phyloP scores from a whole-genome alignment of 2,329 filamentous ascomycete species.

The Ophiostoma triangulosporum region DNA sequence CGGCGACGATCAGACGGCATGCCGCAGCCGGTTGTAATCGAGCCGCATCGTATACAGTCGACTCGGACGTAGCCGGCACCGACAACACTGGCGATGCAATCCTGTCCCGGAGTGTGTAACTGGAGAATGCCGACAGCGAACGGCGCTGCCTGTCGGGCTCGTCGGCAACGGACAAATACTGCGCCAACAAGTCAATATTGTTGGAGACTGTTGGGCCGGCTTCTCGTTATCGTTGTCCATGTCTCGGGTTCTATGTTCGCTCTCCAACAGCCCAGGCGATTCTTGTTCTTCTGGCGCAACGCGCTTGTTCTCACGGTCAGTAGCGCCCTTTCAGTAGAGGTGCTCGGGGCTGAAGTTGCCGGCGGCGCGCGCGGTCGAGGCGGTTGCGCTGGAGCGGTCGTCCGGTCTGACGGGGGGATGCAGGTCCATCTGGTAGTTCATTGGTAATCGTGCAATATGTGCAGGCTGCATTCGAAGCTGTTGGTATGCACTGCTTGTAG shows the following conservation, averaged over 20 bases:
- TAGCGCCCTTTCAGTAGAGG: constrained; percentile 11
- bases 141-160: neutral
- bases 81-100: neutral
- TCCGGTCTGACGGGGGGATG: constrained; percentile 9
- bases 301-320: constrained; percentile 12
- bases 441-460: too few species aligned
- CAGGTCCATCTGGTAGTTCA: constrained; percentile 5
- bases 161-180: neutral
- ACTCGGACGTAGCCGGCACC: neutral
- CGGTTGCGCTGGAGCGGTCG: constrained; percentile 3
- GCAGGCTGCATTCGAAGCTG: too few species aligned
- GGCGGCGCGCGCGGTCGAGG: constrained; percentile 8
- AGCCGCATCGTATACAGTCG: constrained; percentile 1
- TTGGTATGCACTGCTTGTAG: too few species aligned
- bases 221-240: too few species aligned
- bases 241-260: too few species aligned
- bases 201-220: too few species aligned
- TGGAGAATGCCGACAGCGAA: neutral
- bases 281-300: constrained; percentile 12
- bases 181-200: constrained; percentile 5
- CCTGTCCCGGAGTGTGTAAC: neutral
- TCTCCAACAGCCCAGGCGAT: neutral
- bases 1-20: constrained; percentile 1
- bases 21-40: constrained; percentile 7
- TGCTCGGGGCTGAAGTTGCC: constrained; percentile 10